Base-by-base conservation (phyloP, 768 basidiomycete species). In the Termitomyces sp. region DNA sequence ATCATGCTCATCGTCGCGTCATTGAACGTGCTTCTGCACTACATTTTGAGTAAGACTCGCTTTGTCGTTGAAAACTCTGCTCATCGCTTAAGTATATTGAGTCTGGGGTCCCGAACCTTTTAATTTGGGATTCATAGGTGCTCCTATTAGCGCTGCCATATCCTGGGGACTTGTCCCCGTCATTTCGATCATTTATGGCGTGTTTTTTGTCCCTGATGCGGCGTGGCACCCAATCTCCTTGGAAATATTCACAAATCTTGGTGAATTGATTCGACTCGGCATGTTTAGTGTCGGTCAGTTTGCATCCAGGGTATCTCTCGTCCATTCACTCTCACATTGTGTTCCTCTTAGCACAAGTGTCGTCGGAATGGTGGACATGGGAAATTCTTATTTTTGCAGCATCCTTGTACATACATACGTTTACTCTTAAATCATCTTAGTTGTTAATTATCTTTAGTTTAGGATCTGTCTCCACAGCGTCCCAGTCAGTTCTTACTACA, bases 61-160 rank as follows among this genome's bases (percentile, higher is more conserved):
- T 43, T 43, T 32, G 5, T 58, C 1, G 14, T 46, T 15, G 1
- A 29, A 3, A 11, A 25, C 25, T 15, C 15, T 34, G 0, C 29
- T 37, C 34, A 48, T 34, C 2, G 25, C 42, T 29, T 9, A 53
- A 34, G 10, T 37, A 10, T 10, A 42, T 31, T 10, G 15, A 79
- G 91, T 95, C 0, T 94, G 91, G 92, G 92, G 92, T 5, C 48
- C 48, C 9, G 29, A 49, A 49, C 48, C 48, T 49, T 31, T 49
- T 2, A 49, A 31, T 15, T 76, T 98, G 2, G 95, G 95, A 1
- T 98, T 92, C 75, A 85, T 91, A 50, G 96, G 96, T 15, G 95
- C 95, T 2, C 96, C 96, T 0, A 78, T 98, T 11, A 88, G 94
- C 0, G 93, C 94, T 1, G 86, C 89, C 0, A 80, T 95, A 56